These are phyloP conservation scores for Colletotrichum ledebouriae DNA, from an alignment of 2,329 filamentous ascomycete genomes.

Conservation along the genomic window DNA sequence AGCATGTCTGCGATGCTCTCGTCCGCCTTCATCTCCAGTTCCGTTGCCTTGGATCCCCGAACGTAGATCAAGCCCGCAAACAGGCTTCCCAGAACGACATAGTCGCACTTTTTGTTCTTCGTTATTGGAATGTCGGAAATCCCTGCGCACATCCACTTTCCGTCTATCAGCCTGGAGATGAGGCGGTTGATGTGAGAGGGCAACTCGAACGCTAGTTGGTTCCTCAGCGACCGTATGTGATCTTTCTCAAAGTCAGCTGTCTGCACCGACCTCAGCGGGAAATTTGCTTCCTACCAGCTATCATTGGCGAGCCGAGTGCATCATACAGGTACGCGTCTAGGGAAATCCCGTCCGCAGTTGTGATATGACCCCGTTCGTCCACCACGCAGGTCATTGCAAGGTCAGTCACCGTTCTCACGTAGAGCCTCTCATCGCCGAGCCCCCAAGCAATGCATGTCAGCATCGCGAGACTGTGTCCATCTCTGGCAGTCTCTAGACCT, in stretches of 20 bases:
- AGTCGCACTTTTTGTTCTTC: constrained; percentile 37
- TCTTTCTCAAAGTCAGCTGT: not conserved
- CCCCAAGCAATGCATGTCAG: constrained; percentile 30
- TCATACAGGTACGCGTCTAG: constrained; percentile 29
- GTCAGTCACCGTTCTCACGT: constrained; percentile 5
- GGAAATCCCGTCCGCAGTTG: constrained; percentile 14
- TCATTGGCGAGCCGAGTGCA: constrained; percentile 28
- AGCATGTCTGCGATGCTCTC: constrained; percentile 36
- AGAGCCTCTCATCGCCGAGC: constrained; percentile 29
- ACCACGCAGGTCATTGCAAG: constrained; percentile 19
- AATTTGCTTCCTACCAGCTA: constrained; percentile 7
- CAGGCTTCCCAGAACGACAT: constrained; percentile 32
- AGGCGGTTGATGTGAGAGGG: constrained; percentile 31
- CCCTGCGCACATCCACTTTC: constrained; percentile 34
- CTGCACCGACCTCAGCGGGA: no score
- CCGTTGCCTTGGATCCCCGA: constrained; percentile 23
- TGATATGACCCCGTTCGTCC: constrained; percentile 1
- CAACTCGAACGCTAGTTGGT: constrained; percentile 24
- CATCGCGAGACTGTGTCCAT: constrained; percentile 14
- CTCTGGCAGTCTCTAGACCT: not conserved
- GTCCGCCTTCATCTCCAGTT: constrained; percentile 20
- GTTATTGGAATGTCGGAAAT: constrained; percentile 38
- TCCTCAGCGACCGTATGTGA: constrained; percentile 15
- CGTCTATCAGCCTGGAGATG: constrained; percentile 21
- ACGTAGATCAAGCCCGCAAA: constrained; percentile 32